A percentile compares a stretch with the other conserved stretches of the same genome.
These are phyloP conservation scores for Fusarium illudens DNA, from an alignment of 2,329 filamentous ascomycete genomes.

Conservation along the genomic window DNA sequence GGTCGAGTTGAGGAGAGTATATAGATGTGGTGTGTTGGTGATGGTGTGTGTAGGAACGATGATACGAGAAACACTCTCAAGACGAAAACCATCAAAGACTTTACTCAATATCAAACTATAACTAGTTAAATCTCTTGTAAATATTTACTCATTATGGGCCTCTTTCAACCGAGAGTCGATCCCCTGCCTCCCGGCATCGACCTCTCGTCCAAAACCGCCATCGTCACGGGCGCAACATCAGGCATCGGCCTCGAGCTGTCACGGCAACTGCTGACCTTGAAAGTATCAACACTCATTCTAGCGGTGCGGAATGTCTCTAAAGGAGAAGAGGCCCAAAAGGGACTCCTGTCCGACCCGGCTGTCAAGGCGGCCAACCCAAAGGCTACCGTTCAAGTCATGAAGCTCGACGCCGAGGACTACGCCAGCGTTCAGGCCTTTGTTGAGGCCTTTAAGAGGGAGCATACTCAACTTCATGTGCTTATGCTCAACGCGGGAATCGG, in stretches of 20 bases:
- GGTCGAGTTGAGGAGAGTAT: neutral
- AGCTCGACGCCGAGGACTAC: conserved; percentile 26
- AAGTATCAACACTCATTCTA: conserved; percentile 50
- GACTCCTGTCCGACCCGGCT: conserved; percentile 7
- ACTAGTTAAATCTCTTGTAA: neutral
- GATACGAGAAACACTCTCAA: neutral
- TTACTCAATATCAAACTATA: accelerated
- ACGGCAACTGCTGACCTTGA: conserved; percentile 48
- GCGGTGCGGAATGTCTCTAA: conserved; percentile 48
- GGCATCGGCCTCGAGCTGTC: conserved; percentile 54
- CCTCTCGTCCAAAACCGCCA: conserved; percentile 43
- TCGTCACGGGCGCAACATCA: conserved; percentile 55
- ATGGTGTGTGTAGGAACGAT: neutral
- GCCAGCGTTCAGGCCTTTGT: conserved; percentile 14
- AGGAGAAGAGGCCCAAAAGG: conserved; percentile 37
- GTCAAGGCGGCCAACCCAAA: conserved; percentile 20
- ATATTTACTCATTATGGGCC: neutral
- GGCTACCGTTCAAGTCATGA: conserved; percentile 23
- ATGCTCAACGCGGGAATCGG: conserved; percentile 33
- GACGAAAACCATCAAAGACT: neutral
- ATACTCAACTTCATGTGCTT: conserved; percentile 11
- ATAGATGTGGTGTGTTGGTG: neutral
- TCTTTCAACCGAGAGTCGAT: conserved; percentile 20
- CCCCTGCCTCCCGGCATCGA: conserved; percentile 30
- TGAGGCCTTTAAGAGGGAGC: neutral